phyloP scores from a whole-genome alignment of 2,329 filamentous ascomycete genomes.

The Paecilomyces variotii region DNA sequence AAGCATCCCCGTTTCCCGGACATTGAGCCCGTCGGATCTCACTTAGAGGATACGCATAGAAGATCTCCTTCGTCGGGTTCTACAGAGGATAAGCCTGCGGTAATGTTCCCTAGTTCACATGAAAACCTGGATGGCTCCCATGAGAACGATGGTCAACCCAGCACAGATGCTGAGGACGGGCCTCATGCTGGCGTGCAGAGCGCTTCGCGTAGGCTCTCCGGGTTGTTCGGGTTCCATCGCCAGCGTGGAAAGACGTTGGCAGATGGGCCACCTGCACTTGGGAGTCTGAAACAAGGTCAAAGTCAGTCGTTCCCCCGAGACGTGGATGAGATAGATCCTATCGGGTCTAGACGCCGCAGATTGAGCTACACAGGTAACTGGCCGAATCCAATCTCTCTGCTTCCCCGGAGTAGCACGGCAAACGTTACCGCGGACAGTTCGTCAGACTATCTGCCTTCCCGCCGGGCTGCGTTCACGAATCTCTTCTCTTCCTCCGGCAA shows the following conservation, averaged over 20 bases:
- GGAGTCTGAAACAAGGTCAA: constrained; percentile 51
- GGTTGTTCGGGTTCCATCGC: constrained; percentile 50
- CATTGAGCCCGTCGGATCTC: constrained; percentile 19
- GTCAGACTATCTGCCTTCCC: constrained; percentile 31
- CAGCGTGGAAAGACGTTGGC: constrained; percentile 54
- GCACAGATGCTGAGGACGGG: constrained; percentile 11
- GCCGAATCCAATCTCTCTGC: constrained; percentile 43
- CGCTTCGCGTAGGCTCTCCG: constrained; percentile 47
- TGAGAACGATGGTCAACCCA: constrained; percentile 14
- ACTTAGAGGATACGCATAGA: constrained; percentile 25
- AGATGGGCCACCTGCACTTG: constrained; percentile 50
- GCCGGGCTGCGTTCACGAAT: constrained; percentile 33
- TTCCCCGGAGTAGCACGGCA: constrained; percentile 38
- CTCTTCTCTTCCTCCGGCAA: constrained; percentile 36
- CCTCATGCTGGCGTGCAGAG: constrained; percentile 37
- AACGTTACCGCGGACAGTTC: constrained; percentile 34
- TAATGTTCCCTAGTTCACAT: constrained; percentile 40
- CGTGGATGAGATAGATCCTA: constrained; percentile 43
- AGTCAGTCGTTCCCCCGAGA: constrained; percentile 57
- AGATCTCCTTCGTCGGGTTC: constrained; percentile 39
- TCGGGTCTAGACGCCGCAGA: constrained; percentile 44
- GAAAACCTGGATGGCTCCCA: constrained; percentile 31
- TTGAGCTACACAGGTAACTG: constrained; percentile 51
- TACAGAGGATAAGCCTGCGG: constrained; percentile 35
- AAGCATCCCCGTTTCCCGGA: constrained; percentile 21